Percentiles rank a stretch among this genome's conserved stretches.
These are phyloP conservation scores for Mycena maculata DNA, from an alignment of 768 basidiomycete genomes.

Conservation along the genomic window DNA sequence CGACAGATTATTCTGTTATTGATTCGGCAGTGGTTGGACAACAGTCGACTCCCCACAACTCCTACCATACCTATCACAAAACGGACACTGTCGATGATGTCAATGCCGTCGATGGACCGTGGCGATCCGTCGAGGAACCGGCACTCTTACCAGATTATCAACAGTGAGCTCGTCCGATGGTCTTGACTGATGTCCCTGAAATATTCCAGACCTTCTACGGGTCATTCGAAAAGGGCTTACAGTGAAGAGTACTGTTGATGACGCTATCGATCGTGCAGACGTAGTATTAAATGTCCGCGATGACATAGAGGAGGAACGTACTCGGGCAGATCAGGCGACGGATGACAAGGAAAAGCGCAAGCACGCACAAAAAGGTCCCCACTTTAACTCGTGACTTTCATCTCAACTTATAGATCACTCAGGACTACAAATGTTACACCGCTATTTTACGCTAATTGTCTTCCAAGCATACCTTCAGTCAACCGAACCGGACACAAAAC, in stretches of 20 bases:
- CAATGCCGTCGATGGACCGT: conserved; percentile 51
- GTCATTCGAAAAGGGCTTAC: conserved; percentile 88
- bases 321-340: conserved; percentile 79
- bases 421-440: conserved; percentile 84
- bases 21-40: conserved; percentile 84
- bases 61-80: conserved; percentile 50
- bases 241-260: conserved; percentile 89
- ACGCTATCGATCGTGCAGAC: conserved; percentile 88
- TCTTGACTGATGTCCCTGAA: not conserved
- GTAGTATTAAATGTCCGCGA: conserved; percentile 88
- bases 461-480: conserved; percentile 93
- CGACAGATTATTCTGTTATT: conserved; percentile 81
- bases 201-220: conserved; percentile 73
- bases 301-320: conserved; percentile 85
- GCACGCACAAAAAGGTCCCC: conserved; percentile 77
- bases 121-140: conserved; percentile 48
- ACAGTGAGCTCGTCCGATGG: conserved; percentile 65
- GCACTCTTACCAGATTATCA: conserved; percentile 88
- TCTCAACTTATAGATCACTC: conserved; percentile 18
- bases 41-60: conserved; percentile 49
- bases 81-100: conserved; percentile 60
- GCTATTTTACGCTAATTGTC: conserved; percentile 87
- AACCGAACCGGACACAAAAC: conserved; percentile 81
- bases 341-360: conserved; percentile 76
- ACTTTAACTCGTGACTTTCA: not conserved